Conservation (phyloP, 371 early-diverging fungal species). For the Batrachochytrium dendrobatidis region DNA sequence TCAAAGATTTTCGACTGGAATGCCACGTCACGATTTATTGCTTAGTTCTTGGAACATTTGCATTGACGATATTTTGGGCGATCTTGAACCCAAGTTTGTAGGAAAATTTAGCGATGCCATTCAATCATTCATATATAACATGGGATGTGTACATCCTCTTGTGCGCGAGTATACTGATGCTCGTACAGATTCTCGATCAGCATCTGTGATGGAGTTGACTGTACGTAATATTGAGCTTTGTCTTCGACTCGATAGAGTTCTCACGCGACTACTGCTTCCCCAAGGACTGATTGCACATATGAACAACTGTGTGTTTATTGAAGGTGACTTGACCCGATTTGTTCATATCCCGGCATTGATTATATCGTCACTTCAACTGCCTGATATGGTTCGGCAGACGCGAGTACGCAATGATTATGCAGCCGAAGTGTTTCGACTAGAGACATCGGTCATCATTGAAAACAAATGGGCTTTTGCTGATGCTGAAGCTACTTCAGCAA, state of each 20-base stretch:
- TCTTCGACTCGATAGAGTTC: not conserved
- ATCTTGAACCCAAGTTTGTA: not conserved
- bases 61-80: slow-evolving; percentile 2
- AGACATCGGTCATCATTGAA: not conserved
- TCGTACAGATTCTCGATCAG: not conserved
- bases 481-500: not conserved
- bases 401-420: slow-evolving; percentile 3
- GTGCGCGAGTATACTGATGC: not conserved
- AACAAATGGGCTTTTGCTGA: not conserved
- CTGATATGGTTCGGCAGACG: not conserved
- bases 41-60: not conserved
- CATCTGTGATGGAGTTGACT: not conserved
- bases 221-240: slow-evolving; percentile 1
- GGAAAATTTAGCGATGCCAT: not conserved
- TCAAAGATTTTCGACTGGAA: not conserved
- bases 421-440: slow-evolving; percentile 3
- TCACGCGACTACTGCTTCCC: not conserved
- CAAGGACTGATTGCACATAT: not conserved
- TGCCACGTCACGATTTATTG: not conserved
- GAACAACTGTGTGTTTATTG: not conserved
- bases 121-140: not conserved
- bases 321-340: not conserved
- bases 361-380: slow-evolving; percentile 3
- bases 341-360: not conserved
- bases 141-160: not conserved